These are phyloP conservation scores for Trematosphaeria pertusa DNA, from an alignment of 2,329 filamentous ascomycete genomes.

Conservation along the genomic window DNA sequence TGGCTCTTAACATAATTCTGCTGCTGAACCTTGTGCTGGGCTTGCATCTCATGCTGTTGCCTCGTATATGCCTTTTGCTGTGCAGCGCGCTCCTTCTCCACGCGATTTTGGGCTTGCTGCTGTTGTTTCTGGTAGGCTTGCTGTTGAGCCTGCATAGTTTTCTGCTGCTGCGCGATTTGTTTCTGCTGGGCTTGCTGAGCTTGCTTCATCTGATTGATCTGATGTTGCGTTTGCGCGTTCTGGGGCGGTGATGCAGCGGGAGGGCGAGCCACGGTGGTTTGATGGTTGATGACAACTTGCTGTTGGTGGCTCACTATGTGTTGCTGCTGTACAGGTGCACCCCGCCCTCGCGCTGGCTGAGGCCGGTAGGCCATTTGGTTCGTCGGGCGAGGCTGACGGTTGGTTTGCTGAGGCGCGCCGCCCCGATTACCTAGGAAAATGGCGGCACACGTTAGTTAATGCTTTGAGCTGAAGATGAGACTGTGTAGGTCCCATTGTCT, in stretches of 20 bases:
- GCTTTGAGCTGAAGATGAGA: too few species aligned
- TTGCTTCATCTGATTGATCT: too few species aligned
- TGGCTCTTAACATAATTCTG: not conserved
- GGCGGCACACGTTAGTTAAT: too few species aligned
- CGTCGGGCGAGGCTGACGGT: not conserved
- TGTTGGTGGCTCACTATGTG: too few species aligned
- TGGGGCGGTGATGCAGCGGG: not conserved
- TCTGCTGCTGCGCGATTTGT: not conserved
- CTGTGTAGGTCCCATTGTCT: too few species aligned
- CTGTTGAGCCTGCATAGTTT: not conserved
- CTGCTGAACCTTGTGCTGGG: not conserved
- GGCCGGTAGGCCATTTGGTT: not conserved
- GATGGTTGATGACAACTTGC: not conserved
- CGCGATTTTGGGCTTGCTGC: not conserved
- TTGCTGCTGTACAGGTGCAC: not conserved
- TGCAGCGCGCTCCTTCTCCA: not conserved
- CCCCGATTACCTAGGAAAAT: too few species aligned
- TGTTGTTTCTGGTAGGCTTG: not conserved
- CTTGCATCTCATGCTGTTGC: not conserved
- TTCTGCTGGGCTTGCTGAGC: not conserved
- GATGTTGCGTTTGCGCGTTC: not conserved
- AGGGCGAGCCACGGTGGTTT: not conserved
- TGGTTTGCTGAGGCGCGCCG: not conserved
- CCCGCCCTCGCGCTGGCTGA: not conserved
- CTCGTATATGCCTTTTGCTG: not conserved